Conservation (phyloP, 495 filamentous ascomycete species). For the Hyphodiscus hymeniophilus region DNA sequence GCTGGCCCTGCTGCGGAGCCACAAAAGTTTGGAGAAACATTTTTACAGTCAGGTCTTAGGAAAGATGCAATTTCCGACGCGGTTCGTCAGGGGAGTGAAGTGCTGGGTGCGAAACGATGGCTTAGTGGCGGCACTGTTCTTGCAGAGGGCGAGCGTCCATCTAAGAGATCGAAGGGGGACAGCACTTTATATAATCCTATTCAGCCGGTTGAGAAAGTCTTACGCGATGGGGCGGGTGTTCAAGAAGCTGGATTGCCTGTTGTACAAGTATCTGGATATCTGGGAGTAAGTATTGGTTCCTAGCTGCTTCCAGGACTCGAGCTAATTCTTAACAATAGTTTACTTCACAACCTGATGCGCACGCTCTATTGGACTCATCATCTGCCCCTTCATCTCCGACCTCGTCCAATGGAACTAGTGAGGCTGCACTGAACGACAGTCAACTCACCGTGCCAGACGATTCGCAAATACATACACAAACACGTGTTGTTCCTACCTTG, state of each 20-base stretch:
- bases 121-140: neutral
- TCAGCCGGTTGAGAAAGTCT: neutral
- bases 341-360: neutral
- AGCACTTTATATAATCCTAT: too few species aligned
- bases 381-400: slow-evolving; percentile 4
- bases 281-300: neutral
- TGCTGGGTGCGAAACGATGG: neutral
- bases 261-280: neutral
- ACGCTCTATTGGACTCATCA: neutral
- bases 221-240: neutral
- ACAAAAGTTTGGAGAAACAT: slow-evolving; percentile 1
- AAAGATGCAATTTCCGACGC: neutral
- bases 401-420: neutral
- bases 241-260: too few species aligned
- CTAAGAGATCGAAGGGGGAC: too few species aligned
- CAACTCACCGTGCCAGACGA: slow-evolving; percentile 18
- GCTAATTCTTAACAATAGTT: neutral
- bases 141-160: neutral
- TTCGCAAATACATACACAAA: too few species aligned
- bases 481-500: neutral
- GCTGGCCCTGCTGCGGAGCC: neutral
- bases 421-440: slow-evolving; percentile 9
- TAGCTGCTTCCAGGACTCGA: neutral
- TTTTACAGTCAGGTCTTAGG: neutral
- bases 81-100: neutral